A percentile compares a stretch with the other conserved stretches of the same genome.
Evolutionary conservation across 805 yeast species (phyloP).

Genomic region (Candida vaughaniae): DNA sequence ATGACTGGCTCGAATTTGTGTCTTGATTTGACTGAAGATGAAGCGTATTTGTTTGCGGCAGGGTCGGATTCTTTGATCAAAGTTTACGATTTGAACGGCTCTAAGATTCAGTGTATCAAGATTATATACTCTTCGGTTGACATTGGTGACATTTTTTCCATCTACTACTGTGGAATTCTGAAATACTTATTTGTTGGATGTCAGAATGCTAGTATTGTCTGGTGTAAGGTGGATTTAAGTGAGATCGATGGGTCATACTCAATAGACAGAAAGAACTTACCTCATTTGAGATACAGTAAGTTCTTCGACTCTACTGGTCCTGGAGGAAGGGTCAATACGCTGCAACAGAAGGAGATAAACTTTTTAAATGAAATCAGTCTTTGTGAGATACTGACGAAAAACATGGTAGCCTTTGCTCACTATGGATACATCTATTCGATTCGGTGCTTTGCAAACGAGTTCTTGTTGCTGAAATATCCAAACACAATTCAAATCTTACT

Average conservation of each 20-base stretch:
- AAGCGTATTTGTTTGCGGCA: constrained; percentile 69
- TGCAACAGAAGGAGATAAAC: constrained; percentile 19
- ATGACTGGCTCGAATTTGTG: constrained; percentile 79
- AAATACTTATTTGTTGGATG: constrained; percentile 80
- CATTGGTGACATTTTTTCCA: constrained; percentile 89
- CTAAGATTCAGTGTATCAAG: constrained; percentile 43
- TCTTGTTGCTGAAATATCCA: constrained; percentile 18
- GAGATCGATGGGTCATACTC: constrained; percentile 1
- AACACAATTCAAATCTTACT: constrained; percentile 22
- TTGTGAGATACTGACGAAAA: constrained; percentile 62
- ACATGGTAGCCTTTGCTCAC: constrained; percentile 81
- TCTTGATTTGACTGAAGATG: constrained; percentile 53
- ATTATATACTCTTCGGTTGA: constrained; percentile 83
- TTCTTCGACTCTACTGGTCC: constrained; percentile 93
- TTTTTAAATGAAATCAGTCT: constrained; percentile 23
- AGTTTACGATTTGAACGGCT: constrained; percentile 65
- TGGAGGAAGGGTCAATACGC: constrained; percentile 50
- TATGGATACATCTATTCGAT: constrained; percentile 85
- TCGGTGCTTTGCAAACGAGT: constrained; percentile 29
- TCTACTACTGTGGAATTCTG: constrained; percentile 61
- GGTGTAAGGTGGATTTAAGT: constrained; percentile 45
- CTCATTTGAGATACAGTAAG: constrained; percentile 68
- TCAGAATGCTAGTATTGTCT: constrained; percentile 86
- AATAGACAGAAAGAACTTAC: constrained; percentile 24
- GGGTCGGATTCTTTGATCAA: constrained; percentile 89